Evolutionary conservation across 257 asterid species (phyloP).

Genomic region (Solanum lycopersicoides): DNA sequence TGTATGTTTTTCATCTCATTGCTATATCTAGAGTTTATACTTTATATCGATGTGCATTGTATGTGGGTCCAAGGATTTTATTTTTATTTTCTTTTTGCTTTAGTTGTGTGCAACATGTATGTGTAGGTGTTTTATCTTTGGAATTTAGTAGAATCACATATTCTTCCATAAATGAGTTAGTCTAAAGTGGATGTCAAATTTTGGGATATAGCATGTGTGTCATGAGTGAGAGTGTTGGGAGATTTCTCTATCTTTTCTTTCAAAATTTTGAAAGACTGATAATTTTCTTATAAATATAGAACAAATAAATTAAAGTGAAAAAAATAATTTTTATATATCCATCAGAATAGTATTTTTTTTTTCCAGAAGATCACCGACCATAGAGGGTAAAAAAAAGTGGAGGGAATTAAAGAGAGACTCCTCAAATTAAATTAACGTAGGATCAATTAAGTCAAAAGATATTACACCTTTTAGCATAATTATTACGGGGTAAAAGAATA

Average conservation of each 20-base stretch:
- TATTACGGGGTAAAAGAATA: not conserved
- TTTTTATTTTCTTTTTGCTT: not conserved
- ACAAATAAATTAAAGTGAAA: too few species aligned
- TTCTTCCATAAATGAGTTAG: not conserved
- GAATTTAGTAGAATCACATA: not conserved
- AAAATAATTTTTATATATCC: not conserved
- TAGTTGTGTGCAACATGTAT: not conserved
- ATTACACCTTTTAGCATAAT: not conserved
- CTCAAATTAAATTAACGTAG: not conserved
- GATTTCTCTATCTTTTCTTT: too few species aligned
- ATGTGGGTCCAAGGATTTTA: not conserved
- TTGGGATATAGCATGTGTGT: not conserved
- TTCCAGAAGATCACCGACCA: not conserved
- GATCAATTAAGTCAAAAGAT: not conserved
- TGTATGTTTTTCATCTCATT: too few species aligned
- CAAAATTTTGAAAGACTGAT: not conserved
- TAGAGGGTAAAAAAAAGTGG: not conserved
- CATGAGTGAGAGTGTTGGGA: not conserved
- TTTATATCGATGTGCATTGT: not conserved
- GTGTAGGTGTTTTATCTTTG: not conserved
- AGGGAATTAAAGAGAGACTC: not conserved
- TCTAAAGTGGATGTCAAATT: not conserved
- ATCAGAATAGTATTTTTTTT: not conserved
- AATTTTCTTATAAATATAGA: too few species aligned
- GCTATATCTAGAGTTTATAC: too few species aligned